Evolutionary conservation across 2,329 filamentous ascomycete species (phyloP), one percentile per base, ranked within the genome.

Genomic region (Zasmidium cellare): DNA sequence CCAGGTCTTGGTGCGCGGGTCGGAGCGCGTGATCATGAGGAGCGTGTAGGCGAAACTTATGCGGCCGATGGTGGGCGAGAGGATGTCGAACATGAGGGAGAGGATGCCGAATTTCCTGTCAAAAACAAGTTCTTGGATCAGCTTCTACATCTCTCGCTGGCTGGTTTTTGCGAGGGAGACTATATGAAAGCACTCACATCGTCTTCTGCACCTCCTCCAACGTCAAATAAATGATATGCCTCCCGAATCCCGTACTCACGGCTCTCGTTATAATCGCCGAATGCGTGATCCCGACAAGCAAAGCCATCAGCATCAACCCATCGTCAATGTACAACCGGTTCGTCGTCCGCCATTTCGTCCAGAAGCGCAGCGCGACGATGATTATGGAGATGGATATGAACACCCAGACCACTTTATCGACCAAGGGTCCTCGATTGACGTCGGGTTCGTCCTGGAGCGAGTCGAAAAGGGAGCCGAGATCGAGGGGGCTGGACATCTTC

Each of bases 31-130:
- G 28, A 72, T 63, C 49, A 55, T 71, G 9, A 70, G 61, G 5
- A 72, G 41, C 9, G 69, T 71, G 19, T 64, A 64, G 57, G 65
- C 67, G 56, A 71, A 72, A 19, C 59, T 61, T 1, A 72, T 53
- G 3, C 70, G 57, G 14, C 66, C 70, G 47, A 62, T 51, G 62
- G 69, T 68, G 2, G 69, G 67, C 46, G 60, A 64, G 19, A 69
- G 50, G 45, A 65, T 67, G 16, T 65, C 67, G 46, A 59, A 64
- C 2, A 60, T 51, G 19, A 72, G 53, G 3, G 65, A 64, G 9
- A 63, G 46, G 35, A 62, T 60, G 23, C 70, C 69, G 22, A 59
- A 58, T 18, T 58, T 60, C 56, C 58, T 62, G 18, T n/a, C n/a
- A n/a, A n/a, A n/a, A n/a, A n/a, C n/a, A n/a, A n/a, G n/a, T n/a